phyloP scores from a whole-genome alignment of 139 green algal genomes.

The Volvox reticuliferus region DNA sequence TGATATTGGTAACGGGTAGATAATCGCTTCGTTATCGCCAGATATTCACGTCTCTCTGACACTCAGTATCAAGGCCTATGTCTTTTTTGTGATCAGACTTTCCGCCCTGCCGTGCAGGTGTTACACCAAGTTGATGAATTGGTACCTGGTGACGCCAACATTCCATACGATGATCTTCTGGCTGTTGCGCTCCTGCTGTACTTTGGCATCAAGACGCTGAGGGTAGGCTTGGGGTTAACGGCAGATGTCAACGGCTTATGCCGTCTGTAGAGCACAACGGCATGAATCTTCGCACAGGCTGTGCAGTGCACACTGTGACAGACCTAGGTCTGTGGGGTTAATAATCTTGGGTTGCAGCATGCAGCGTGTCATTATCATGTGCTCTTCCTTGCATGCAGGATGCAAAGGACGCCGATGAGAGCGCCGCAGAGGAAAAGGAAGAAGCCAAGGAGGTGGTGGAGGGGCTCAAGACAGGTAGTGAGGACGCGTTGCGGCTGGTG shows the following conservation, averaged over 20 bases:
- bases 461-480: background rate
- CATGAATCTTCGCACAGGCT: too few species aligned
- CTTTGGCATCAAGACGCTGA: slow-evolving; percentile 92
- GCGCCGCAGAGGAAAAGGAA: slow-evolving; percentile 81
- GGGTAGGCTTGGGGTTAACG: slow-evolving; percentile 29
- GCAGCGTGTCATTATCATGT: too few species aligned
- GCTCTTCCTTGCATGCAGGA: slow-evolving; percentile 52
- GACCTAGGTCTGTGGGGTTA: too few species aligned
- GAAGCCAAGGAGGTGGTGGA: slow-evolving; percentile 59
- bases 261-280: too few species aligned
- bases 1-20: too few species aligned
- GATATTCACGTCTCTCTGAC: too few species aligned
- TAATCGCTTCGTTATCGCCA: too few species aligned
- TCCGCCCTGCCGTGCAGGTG: slow-evolving; percentile 37
- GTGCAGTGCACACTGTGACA: too few species aligned
- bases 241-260: too few species aligned
- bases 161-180: slow-evolving; percentile 92
- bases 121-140: slow-evolving; percentile 90
- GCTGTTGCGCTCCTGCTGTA: slow-evolving; percentile 86
- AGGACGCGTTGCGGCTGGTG: slow-evolving; percentile 60
- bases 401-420: slow-evolving; percentile 72
- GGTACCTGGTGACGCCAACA: slow-evolving; percentile 67
- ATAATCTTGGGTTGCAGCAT: too few species aligned
- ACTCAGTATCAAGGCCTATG: too few species aligned
- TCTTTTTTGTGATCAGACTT: too few species aligned